phyloP scores from a whole-genome alignment of 805 yeast genomes.

The Saccharomycopsis microspora region DNA sequence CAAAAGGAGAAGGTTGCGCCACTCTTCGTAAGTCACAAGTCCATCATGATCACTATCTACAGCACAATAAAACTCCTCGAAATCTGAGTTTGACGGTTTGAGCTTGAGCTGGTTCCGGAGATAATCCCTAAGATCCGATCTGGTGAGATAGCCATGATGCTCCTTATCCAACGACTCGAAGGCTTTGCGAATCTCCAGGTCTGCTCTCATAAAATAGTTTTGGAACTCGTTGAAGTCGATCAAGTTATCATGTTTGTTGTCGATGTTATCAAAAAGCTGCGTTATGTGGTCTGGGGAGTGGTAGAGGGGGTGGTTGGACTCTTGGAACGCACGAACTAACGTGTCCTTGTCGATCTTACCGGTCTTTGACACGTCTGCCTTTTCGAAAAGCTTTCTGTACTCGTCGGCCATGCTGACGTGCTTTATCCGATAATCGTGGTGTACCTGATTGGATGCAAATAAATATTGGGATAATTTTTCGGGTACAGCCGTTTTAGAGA shows the following conservation, averaged over 20 bases:
- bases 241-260: slow-evolving; percentile 40
- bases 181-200: slow-evolving; percentile 57
- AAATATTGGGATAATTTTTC: no score
- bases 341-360: slow-evolving; percentile 35
- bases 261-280: slow-evolving; percentile 48
- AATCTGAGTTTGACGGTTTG: slow-evolving; percentile 37
- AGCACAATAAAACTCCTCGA: slow-evolving; percentile 44
- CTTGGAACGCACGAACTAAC: slow-evolving; percentile 30
- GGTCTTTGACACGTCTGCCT: slow-evolving; percentile 15
- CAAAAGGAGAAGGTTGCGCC: slow-evolving; percentile 70
- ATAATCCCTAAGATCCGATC: slow-evolving; percentile 57
- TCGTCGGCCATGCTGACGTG: not conserved
- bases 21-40: slow-evolving; percentile 70
- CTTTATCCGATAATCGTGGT: no score
- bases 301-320: slow-evolving; percentile 52
- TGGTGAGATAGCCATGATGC: slow-evolving; percentile 58
- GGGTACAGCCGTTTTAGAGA: no score
- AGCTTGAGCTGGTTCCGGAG: slow-evolving; percentile 41
- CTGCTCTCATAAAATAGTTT: slow-evolving; percentile 53
- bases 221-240: slow-evolving; percentile 60
- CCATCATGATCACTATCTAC: slow-evolving; percentile 50
- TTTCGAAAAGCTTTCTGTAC: slow-evolving; percentile 1
- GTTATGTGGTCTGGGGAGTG: slow-evolving; percentile 47
- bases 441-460: no score
- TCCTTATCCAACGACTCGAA: slow-evolving; percentile 60